Base-by-base conservation (phyloP, 139 green algal species). In the Chlamydomonas sphaeroides region DNA sequence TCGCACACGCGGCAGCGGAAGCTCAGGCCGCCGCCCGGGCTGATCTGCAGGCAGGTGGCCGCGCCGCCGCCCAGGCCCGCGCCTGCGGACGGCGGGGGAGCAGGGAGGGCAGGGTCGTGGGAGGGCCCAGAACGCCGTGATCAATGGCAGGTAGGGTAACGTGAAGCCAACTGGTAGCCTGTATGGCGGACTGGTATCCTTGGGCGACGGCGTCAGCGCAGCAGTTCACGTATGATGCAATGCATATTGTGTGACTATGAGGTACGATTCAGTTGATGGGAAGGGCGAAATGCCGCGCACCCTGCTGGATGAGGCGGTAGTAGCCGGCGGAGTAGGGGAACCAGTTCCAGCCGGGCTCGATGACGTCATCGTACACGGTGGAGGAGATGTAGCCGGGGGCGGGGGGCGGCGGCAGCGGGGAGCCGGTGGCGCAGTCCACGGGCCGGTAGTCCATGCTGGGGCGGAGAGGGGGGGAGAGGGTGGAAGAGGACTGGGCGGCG, bases 311-410 rank as follows among this genome's bases (percentile, higher is more conserved):
- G 20, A 83, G 76, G 33, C 65, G 10, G 33, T 25, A 56, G 62
- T 83, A 83, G 15, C 18, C 3, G 8, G 59, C 45, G 5, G 14
- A 42, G 80, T 83, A 88, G 2, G 81, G 49, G 35, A 68, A 76
- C 81, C 81, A 88, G 42, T 28, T 57, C 86, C 86, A 90, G 38
- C 86, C 86, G 5, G 82, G 56, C 39, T 75, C 45, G n/a, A 84
- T 80, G n/a, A n/a, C 67, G 36, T 78, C 35, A 42, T 66, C 57
- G 72, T 86, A 90, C 36, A 90, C 61, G 3, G 39, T 48, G 10
- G 28, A 7, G 65, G 62, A 84, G 57, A 90, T 66, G 67, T 68
- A 85, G n/a, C 78, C 79, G 45, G 77, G 81, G 1, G 77, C 77
- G 49, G 77, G 65, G 36, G 65, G 65, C 32, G 33, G 76, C 2